Percentiles rank a stretch among this genome's conserved stretches.
Evolutionary conservation across 805 yeast genomes (phyloP).

Genomic region (Myxozyma mucilagina): DNA sequence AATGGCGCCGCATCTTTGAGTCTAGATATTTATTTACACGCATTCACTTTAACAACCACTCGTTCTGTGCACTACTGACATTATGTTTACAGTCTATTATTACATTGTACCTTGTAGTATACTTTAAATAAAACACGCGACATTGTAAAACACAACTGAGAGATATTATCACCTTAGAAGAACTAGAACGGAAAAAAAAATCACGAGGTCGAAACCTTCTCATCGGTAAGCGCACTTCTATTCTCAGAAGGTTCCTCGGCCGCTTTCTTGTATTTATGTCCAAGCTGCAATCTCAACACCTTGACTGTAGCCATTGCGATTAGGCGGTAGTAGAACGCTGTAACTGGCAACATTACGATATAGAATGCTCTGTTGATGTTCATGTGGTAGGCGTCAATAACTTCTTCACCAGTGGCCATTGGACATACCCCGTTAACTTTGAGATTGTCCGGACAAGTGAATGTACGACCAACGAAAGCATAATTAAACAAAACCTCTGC

Average conservation of each 20-base stretch:
- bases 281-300: slow-evolving; percentile 21
- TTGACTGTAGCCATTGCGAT: slow-evolving; percentile 35
- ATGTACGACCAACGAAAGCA: slow-evolving; percentile 54
- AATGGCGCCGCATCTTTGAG: too few species aligned
- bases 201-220: too few species aligned
- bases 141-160: too few species aligned
- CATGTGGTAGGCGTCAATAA: slow-evolving; percentile 54
- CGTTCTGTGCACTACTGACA: too few species aligned
- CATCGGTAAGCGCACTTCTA: too few species aligned
- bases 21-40: too few species aligned
- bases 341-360: slow-evolving; percentile 34
- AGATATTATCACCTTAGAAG: too few species aligned
- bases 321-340: slow-evolving; percentile 35
- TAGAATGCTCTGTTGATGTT: slow-evolving; percentile 31
- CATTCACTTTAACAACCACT: too few species aligned
- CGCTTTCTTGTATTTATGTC: neutral
- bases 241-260: neutral
- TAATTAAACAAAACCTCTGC: slow-evolving; percentile 18
- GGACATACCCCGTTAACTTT: slow-evolving; percentile 46
- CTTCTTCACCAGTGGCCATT: slow-evolving; percentile 56
- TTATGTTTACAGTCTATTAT: too few species aligned
- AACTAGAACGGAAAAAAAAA: too few species aligned
- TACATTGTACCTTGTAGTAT: too few species aligned
- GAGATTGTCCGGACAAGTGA: slow-evolving; percentile 51
- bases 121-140: too few species aligned